These are phyloP conservation scores for Withania somnifera DNA, from an alignment of 305 asterid genomes.

Conservation along the genomic window DNA sequence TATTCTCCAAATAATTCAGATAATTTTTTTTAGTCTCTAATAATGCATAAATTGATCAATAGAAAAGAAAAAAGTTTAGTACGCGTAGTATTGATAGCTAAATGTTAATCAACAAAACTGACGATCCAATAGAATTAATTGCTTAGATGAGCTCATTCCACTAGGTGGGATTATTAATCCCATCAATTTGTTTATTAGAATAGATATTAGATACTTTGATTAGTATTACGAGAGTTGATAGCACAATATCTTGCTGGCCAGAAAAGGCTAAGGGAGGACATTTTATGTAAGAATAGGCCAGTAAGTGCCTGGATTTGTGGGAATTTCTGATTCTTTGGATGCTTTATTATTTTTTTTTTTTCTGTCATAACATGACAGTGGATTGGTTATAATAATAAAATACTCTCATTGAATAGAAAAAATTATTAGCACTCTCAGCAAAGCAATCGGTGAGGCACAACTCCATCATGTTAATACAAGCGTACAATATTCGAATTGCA, in stretches of 20 bases:
- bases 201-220: not conserved
- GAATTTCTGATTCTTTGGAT: not conserved
- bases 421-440: not conserved
- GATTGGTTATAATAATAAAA: not conserved
- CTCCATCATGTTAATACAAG: not conserved
- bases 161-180: conserved; percentile 1
- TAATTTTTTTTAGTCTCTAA: not conserved
- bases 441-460: no score
- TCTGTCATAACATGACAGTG: not conserved
- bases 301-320: not conserved
- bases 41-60: not conserved
- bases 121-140: not conserved
- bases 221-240: not conserved
- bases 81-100: not conserved
- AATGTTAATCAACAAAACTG: not conserved
- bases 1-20: not conserved
- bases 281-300: not conserved
- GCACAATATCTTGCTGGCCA: not conserved
- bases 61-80: not conserved
- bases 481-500: not conserved
- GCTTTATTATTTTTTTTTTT: not conserved
- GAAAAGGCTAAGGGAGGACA: not conserved
- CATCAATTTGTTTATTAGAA: not conserved
- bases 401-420: not conserved
- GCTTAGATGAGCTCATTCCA: not conserved